These are phyloP conservation scores for Wickerhamiella parazyma DNA, from an alignment of 805 yeast species.

Conservation along the genomic window DNA sequence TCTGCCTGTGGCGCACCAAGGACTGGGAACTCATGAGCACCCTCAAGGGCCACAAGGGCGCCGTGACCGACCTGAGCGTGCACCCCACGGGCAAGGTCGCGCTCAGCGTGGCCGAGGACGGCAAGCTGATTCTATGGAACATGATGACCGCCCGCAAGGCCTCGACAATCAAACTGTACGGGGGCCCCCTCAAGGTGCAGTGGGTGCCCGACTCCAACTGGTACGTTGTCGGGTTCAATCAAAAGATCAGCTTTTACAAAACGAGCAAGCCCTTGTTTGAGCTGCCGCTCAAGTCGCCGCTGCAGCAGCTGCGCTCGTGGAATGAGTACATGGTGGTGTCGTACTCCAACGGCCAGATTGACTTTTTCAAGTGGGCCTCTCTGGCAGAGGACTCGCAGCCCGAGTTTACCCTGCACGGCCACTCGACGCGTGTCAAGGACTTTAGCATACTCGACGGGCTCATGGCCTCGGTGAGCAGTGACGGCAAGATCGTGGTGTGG, in stretches of 20 bases:
- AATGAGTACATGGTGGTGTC: constrained; percentile 48
- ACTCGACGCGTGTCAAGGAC: constrained; percentile 74
- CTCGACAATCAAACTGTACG: constrained; percentile 45
- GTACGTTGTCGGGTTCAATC: constrained; percentile 63
- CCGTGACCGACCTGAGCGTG: constrained; percentile 70
- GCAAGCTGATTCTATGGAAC: constrained; percentile 82
- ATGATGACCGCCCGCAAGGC: constrained; percentile 94
- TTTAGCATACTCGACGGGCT: constrained; percentile 40
- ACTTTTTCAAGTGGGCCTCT: constrained; percentile 32
- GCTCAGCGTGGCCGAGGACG: constrained; percentile 74
- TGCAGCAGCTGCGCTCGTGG: constrained; percentile 55
- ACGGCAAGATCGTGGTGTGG: constrained; percentile 90
- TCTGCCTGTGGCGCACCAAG: constrained; percentile 85
- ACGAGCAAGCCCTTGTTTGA: constrained; percentile 44
- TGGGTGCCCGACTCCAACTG: constrained; percentile 59
- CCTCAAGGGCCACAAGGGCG: constrained; percentile 77
- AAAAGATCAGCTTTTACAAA: constrained; percentile 49
- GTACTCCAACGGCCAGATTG: constrained; percentile 55
- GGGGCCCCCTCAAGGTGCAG: constrained; percentile 21
- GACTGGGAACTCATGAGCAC: constrained; percentile 92
- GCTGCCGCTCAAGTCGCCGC: constrained; percentile 34
- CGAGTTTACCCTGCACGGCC: constrained; percentile 55
- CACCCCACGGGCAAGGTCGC: constrained; percentile 89
- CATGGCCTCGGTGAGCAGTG: constrained; percentile 76
- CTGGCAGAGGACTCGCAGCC: constrained; percentile 25